These are phyloP conservation scores for Anaeromyces robustus DNA, from an alignment of 192 early-diverging fungal genomes.

Conservation along the genomic window DNA sequence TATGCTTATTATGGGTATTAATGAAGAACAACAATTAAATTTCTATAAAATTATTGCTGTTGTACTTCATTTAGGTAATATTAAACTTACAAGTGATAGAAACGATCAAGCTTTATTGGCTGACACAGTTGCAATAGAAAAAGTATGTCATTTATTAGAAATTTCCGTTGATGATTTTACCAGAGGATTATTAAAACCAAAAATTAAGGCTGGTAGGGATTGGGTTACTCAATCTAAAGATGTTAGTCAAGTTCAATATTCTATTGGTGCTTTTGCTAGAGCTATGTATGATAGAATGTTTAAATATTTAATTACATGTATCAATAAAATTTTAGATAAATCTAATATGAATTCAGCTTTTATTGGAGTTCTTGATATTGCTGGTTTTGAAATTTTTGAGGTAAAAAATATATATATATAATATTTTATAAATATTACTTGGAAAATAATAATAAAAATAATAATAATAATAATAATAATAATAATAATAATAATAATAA, in stretches of 20 bases:
- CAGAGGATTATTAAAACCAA: slow-evolving; percentile 69
- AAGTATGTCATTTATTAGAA: slow-evolving; percentile 87
- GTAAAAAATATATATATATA: slow-evolving; percentile 15
- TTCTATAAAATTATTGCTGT: slow-evolving; percentile 75
- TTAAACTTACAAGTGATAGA: slow-evolving; percentile 56
- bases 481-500: too few relatives aligned
- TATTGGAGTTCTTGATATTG: slow-evolving; percentile 97
- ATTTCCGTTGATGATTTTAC: slow-evolving; percentile 76
- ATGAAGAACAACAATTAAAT: slow-evolving; percentile 55
- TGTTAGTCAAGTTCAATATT: slow-evolving; percentile 68
- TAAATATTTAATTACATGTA: slow-evolving; percentile 68
- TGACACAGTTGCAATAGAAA: slow-evolving; percentile 49
- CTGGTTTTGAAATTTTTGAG: slow-evolving; percentile 98
- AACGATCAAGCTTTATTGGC: slow-evolving; percentile 75
- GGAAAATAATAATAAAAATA: too few relatives aligned
- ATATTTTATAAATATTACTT: too few relatives aligned
- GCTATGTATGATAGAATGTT: slow-evolving; percentile 94
- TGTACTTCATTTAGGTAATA: slow-evolving; percentile 87
- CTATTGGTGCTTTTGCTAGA: slow-evolving; percentile 78
- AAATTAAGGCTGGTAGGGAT: slow-evolving; percentile 85
- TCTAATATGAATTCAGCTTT: slow-evolving; percentile 61
- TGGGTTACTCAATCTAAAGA: slow-evolving; percentile 88
- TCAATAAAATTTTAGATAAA: slow-evolving; percentile 54
- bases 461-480: too few relatives aligned
- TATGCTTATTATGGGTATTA: slow-evolving; percentile 69